phyloP scores from a whole-genome alignment of 2,329 filamentous ascomycete genomes.

The Bipolaris sorokiniana region DNA sequence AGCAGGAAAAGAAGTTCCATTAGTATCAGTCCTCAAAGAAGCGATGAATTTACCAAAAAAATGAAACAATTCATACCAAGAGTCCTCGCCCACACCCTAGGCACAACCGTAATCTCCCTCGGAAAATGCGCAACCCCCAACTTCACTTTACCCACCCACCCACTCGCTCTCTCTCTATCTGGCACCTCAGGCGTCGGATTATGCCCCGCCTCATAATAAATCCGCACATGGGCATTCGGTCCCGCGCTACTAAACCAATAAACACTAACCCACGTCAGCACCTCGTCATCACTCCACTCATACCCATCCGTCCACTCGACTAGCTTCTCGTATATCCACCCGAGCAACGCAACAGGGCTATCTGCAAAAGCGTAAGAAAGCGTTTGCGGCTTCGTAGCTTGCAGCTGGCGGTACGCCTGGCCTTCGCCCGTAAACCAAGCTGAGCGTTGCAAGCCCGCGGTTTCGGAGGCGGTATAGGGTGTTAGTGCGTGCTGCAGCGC shows the following conservation, averaged over 20 bases:
- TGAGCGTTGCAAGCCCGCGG: slow-evolving; percentile 59
- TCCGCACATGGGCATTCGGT: slow-evolving; percentile 68
- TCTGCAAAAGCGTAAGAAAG: slow-evolving; percentile 72
- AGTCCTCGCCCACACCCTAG: slow-evolving; percentile 63
- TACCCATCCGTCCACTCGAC: slow-evolving; percentile 77
- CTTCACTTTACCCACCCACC: slow-evolving; percentile 56
- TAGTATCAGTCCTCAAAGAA: background rate
- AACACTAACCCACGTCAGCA: slow-evolving; percentile 75
- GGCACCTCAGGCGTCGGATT: slow-evolving; percentile 34
- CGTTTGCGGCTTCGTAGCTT: slow-evolving; percentile 74
- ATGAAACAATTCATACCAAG: slow-evolving; percentile 52
- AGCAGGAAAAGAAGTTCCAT: background rate
- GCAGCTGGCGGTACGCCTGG: slow-evolving; percentile 64
- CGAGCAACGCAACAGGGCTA: slow-evolving; percentile 71
- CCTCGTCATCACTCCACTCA: slow-evolving; percentile 76
- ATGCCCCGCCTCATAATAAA: slow-evolving; percentile 73
- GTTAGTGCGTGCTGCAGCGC: slow-evolving; percentile 63
- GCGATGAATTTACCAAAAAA: too few species aligned
- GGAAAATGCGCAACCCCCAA: slow-evolving; percentile 64
- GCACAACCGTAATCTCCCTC: slow-evolving; percentile 61
- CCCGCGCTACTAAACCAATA: slow-evolving; percentile 75
- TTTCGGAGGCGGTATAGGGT: slow-evolving; percentile 61
- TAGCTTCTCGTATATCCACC: slow-evolving; percentile 84
- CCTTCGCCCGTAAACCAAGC: slow-evolving; percentile 66
- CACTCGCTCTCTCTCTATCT: slow-evolving; percentile 44